Conservation (phyloP, 1,284 basidiomycete genomes). For the Chondrostereum purpureum region DNA sequence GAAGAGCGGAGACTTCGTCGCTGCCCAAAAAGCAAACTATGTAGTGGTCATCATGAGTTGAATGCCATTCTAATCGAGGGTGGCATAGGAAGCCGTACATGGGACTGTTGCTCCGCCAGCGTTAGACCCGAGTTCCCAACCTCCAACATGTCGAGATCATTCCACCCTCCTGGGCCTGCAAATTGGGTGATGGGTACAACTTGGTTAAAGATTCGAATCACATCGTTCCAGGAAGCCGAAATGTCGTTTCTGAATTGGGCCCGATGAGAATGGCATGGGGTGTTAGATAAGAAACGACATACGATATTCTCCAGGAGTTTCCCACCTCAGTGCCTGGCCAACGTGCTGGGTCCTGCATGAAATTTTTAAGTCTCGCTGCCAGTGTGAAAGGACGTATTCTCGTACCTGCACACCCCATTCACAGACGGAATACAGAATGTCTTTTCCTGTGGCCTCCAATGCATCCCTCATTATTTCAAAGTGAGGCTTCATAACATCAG, state of each 20-base stretch:
- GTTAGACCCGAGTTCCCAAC: conserved; percentile 40
- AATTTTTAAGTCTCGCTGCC: background rate
- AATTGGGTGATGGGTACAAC: conserved; percentile 41
- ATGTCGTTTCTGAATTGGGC: conserved; percentile 36
- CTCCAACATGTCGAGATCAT: conserved; percentile 42
- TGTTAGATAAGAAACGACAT: conserved; percentile 9
- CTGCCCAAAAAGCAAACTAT: conserved; percentile 41
- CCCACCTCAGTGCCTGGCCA: conserved; percentile 40
- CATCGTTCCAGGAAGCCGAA: conserved; percentile 37
- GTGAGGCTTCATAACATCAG: conserved; percentile 28
- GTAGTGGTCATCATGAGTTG: background rate
- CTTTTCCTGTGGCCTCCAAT: conserved; percentile 36
- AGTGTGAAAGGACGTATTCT: background rate
- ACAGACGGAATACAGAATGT: conserved; percentile 48
- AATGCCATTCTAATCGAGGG: background rate
- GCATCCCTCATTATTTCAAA: conserved; percentile 47
- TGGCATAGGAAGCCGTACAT: conserved; percentile 15
- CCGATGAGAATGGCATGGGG: conserved; percentile 1
- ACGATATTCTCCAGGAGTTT: conserved; percentile 46
- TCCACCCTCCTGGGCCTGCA: conserved; percentile 37
- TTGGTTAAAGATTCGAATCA: conserved; percentile 45
- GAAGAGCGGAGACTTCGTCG: conserved; percentile 39
- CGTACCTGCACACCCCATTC: conserved; percentile 41
- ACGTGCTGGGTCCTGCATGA: conserved; percentile 36
- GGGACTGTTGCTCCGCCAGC: conserved; percentile 35